These are phyloP conservation scores for Croton laevigatus DNA, from an alignment of 441 rosid species.

Conservation along the genomic window DNA sequence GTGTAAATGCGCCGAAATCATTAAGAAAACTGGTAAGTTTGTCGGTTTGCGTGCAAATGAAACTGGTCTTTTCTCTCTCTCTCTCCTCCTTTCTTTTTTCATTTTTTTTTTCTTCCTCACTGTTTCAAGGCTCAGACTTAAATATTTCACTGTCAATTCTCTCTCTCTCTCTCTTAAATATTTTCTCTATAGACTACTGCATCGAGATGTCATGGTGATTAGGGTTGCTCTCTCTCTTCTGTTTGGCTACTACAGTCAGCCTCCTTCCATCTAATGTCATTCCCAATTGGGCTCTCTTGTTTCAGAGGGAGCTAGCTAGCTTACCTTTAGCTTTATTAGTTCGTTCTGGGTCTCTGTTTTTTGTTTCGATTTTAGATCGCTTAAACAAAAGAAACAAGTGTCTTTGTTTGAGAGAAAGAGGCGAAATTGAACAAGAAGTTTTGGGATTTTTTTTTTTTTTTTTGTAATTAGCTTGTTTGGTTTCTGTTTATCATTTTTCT, in stretches of 20 bases:
- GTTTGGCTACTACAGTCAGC: neutral
- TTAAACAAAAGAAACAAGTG: neutral
- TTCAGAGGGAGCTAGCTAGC: slow-evolving; percentile 28
- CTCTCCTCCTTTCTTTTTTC: slow-evolving; percentile 7
- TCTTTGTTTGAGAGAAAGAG: neutral
- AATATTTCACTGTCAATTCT: slow-evolving; percentile 34
- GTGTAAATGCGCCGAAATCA: slow-evolving; percentile 41
- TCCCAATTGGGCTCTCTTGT: slow-evolving; percentile 32
- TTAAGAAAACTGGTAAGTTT: slow-evolving; percentile 43
- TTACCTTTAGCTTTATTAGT: too few species aligned
- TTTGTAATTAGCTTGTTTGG: too few species aligned
- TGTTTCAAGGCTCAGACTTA: slow-evolving; percentile 34
- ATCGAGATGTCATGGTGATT: slow-evolving; percentile 24
- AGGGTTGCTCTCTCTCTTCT: slow-evolving; percentile 30
- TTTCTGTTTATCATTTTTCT: neutral
- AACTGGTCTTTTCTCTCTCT: slow-evolving; percentile 23
- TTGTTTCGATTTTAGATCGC: neutral
- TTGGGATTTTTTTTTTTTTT: slow-evolving; percentile 1
- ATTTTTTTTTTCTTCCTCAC: slow-evolving; percentile 18
- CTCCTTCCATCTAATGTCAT: slow-evolving; percentile 30
- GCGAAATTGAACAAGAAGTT: neutral
- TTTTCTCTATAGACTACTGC: neutral
- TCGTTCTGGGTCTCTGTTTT: neutral
- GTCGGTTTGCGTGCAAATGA: slow-evolving; percentile 82
- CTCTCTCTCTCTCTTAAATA: slow-evolving; percentile 11